phyloP scores from a whole-genome alignment of 2,329 filamentous ascomycete species.

The Cytospora mali region DNA sequence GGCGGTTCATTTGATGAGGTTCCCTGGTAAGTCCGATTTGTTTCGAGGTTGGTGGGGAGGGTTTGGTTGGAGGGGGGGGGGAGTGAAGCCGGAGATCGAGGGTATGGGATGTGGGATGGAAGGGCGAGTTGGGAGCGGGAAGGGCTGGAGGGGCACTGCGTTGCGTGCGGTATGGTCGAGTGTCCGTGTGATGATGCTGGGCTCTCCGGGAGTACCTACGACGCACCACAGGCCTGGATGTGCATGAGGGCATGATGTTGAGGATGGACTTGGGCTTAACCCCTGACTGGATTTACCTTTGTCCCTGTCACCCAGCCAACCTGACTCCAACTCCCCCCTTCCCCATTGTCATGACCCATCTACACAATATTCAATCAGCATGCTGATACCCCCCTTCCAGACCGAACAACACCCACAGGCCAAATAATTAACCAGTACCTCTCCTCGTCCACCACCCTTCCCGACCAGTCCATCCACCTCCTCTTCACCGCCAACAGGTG shows the following conservation, averaged over 20 bases:
- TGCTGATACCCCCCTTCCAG: constrained; percentile 44
- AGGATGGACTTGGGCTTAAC: no score
- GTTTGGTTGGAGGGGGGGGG: neutral
- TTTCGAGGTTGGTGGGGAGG: neutral
- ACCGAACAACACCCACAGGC: constrained; percentile 81
- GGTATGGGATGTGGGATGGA: neutral
- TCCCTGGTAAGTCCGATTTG: constrained; percentile 52
- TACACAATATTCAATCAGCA: neutral
- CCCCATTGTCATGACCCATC: neutral
- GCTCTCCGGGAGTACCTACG: neutral
- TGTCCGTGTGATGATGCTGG: no score
- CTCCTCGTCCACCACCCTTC: constrained; percentile 70
- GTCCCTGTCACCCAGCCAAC: neutral
- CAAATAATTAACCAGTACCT: constrained; percentile 86
- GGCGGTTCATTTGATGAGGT: constrained; percentile 57
- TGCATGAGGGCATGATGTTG: no score
- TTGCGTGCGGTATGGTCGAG: no score
- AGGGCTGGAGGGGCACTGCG: no score
- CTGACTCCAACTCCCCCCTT: no score
- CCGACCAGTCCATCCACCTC: constrained; percentile 84
- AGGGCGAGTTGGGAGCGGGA: neutral
- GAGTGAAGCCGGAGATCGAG: neutral
- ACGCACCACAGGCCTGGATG: neutral
- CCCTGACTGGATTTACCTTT: no score
- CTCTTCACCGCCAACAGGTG: constrained; percentile 90